A percentile compares a stretch with the other conserved stretches of the same genome.
These are phyloP conservation scores for Sporisorium scitamineum DNA, from an alignment of 1,284 basidiomycete genomes.

Conservation along the genomic window DNA sequence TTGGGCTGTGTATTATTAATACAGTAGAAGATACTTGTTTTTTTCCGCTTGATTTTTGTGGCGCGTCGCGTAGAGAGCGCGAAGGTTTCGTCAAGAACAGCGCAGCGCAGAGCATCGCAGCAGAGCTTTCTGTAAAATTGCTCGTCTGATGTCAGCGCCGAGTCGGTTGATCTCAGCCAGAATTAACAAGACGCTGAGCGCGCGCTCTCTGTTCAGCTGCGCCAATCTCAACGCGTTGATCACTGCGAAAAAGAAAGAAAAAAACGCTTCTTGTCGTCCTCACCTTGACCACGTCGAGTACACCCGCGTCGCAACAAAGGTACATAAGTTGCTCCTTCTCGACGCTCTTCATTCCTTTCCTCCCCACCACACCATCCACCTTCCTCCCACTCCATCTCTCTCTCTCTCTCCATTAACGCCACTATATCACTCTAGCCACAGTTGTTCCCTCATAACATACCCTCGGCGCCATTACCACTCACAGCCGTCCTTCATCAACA, in stretches of 20 bases:
- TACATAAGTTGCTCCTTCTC: constrained; percentile 42
- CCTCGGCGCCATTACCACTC: constrained; percentile 10
- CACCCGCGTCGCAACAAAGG: constrained; percentile 24
- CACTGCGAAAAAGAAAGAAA: not conserved
- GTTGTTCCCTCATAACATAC: constrained; percentile 4
- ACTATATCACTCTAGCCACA: constrained; percentile 1
- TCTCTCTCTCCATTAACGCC: constrained; percentile 6
- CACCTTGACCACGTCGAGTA: constrained; percentile 9
- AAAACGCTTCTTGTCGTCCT: constrained; percentile 24
- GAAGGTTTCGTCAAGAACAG: constrained; percentile 1
- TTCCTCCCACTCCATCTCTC: constrained; percentile 1
- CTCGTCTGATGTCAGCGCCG: constrained; percentile 29
- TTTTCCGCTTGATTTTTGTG: not conserved
- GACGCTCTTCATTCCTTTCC: constrained; percentile 13
- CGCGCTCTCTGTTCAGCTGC: constrained; percentile 1
- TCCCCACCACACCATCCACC: constrained; percentile 21
- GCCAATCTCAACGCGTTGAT: not conserved
- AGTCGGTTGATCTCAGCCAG: too few species aligned
- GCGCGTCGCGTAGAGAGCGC: constrained; percentile 48
- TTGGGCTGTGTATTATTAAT: constrained; percentile 3
- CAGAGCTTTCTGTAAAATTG: not conserved
- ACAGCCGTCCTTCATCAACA: constrained; percentile 10
- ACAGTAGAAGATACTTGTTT: constrained; percentile 10
- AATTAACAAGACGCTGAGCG: too few species aligned
- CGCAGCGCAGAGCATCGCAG: not conserved